Evolutionary conservation across 169 alveolate genomes (phyloP), one percentile per base, ranked within the genome.

Genomic region (Cryptosporidium andersoni): DNA sequence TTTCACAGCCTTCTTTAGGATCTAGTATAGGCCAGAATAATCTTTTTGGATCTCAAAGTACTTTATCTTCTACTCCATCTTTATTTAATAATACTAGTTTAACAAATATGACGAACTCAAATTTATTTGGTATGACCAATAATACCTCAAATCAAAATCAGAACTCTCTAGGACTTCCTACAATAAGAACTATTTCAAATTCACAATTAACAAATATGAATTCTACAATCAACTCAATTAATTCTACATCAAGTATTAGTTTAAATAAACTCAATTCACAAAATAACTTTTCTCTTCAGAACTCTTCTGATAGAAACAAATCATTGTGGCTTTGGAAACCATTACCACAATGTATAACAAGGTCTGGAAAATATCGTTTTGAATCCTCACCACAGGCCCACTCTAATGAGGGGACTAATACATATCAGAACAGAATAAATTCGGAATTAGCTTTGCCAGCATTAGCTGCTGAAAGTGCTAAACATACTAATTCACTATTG

Each of bases 311-410:
- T 14, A 74, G 85, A 62, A 63, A 63, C 42, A 74, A 58, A 37
- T 43, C 85, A 36, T 51, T 74, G 5, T 74, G 85, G 85, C 85
- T 74, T 25, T 74, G 85, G 85, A 74, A 60, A 0, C 85, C 85
- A 6, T 49, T 74, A n/a, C 85, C 85, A 40, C 85, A 74, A 36
- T 74, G 36, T 74, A 74, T 74, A 11, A 45, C 85, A 40, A 55
- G 85, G 14, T 53, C 67, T 14, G 60, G 51, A 43, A 74, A 68
- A 45, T 74, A 74, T 58, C 51, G 60, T 40, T 42, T 74, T 7
- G 85, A 74, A 34, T 34, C 53, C 36, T 58, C 51, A 12, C 9
- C 34, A 14, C 68, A 74, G 2, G 1, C 16, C 11, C 12, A 34
- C 55, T 34, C 25, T 0, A 51, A 52, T 12, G 67, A 42, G 25